A percentile compares a stretch with the other conserved stretches of the same genome.
phyloP scores from a whole-genome alignment of 345 rosid species.

The Lepidium aucheri region DNA sequence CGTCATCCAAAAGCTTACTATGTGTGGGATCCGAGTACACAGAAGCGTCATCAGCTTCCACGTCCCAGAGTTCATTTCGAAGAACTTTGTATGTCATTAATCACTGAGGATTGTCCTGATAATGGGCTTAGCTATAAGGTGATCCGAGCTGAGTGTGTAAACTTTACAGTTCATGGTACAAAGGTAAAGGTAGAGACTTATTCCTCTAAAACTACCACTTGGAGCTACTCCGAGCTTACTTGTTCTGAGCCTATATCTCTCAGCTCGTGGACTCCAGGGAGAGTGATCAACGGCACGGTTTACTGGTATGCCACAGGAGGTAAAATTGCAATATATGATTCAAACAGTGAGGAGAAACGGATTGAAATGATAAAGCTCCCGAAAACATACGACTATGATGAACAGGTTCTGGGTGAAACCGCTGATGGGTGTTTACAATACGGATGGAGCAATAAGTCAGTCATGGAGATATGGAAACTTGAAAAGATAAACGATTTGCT shows the following conservation, averaged over 20 bases:
- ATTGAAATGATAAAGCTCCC: slow-evolving; percentile 42
- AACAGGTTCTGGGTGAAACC: slow-evolving; percentile 48
- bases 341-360: slow-evolving; percentile 31
- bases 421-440: slow-evolving; percentile 47
- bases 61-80: slow-evolving; percentile 44
- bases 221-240: slow-evolving; percentile 43
- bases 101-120: slow-evolving; percentile 37
- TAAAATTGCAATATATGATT: slow-evolving; percentile 42
- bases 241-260: slow-evolving; percentile 38
- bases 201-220: slow-evolving; percentile 40
- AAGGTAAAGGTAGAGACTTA: slow-evolving; percentile 45
- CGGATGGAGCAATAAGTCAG: slow-evolving; percentile 43
- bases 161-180: slow-evolving; percentile 16
- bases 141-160: slow-evolving; percentile 48
- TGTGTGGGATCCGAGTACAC: slow-evolving; percentile 44
- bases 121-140: slow-evolving; percentile 40
- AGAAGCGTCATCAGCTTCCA: slow-evolving; percentile 35
- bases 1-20: slow-evolving; percentile 59
- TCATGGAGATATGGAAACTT: slow-evolving; percentile 54
- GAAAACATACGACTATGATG: slow-evolving; percentile 39
- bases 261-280: slow-evolving; percentile 44
- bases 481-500: slow-evolving; percentile 15
- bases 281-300: slow-evolving; percentile 39
- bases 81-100: slow-evolving; percentile 52
- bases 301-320: slow-evolving; percentile 49